Percentiles rank a stretch among this genome's conserved stretches.
These are phyloP conservation scores for Bipolaris bicolor DNA, from an alignment of 2,329 filamentous ascomycete genomes.

Conservation along the genomic window DNA sequence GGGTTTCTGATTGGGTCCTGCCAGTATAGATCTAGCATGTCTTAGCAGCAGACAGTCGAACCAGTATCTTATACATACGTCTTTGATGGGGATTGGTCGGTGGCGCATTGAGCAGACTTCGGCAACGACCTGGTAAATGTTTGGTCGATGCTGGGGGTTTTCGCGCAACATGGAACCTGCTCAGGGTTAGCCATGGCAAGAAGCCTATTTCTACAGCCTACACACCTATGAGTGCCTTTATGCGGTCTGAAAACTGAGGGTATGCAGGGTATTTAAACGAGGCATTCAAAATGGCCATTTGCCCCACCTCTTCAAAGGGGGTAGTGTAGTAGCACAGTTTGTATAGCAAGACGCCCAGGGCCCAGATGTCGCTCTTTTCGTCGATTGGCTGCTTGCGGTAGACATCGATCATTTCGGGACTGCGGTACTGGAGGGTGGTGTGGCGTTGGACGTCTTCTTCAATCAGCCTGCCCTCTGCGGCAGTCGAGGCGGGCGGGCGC, in stretches of 20 bases:
- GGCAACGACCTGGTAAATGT: constrained; percentile 89
- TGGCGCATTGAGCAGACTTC: constrained; percentile 91
- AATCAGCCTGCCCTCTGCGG: constrained; percentile 86
- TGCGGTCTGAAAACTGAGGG: constrained; percentile 84
- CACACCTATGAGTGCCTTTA: constrained; percentile 88
- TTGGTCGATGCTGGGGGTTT: constrained; percentile 78
- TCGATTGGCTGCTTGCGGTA: constrained; percentile 96
- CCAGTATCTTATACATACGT: constrained; percentile 61
- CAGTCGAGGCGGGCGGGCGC: constrained; percentile 81
- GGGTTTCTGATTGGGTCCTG: constrained; percentile 68
- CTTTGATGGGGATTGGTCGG: constrained; percentile 82
- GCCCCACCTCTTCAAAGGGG: constrained; percentile 95
- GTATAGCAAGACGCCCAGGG: constrained; percentile 90
- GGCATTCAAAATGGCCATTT: constrained; percentile 95
- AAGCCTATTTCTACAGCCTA: constrained; percentile 32
- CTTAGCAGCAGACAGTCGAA: constrained; percentile 27
- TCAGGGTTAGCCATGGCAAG: constrained; percentile 21
- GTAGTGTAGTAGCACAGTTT: constrained; percentile 99
- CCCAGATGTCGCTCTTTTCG: constrained; percentile 99
- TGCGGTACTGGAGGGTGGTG: constrained; percentile 95
- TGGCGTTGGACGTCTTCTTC: constrained; percentile 98
- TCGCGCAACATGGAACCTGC: constrained; percentile 89
- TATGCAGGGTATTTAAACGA: constrained; percentile 90
- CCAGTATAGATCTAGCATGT: constrained; percentile 55
- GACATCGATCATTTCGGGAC: constrained; percentile 98